Evolutionary conservation across 2,329 filamentous ascomycete species (phyloP).

Genomic region (Colletotrichum endophyticum): DNA sequence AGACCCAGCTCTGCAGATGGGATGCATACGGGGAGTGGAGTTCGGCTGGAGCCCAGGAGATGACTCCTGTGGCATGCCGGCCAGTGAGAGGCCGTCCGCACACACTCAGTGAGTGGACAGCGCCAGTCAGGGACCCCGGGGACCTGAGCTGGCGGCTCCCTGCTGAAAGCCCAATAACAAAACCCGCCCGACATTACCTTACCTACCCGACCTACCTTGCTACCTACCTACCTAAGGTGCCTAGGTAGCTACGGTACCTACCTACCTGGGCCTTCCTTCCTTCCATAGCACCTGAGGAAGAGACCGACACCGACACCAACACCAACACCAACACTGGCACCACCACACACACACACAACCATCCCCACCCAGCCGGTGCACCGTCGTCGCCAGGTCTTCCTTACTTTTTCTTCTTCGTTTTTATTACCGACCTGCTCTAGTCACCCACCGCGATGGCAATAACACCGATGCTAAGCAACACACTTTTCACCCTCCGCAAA

Average conservation of each 20-base stretch:
- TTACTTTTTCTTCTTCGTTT: not conserved
- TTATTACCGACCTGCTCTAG: not conserved
- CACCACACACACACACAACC: not conserved
- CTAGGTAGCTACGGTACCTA: not conserved
- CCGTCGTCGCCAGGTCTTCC: not conserved
- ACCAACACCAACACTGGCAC: not conserved
- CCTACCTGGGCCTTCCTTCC: too few species aligned
- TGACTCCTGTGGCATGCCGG: slow-evolving; percentile 14
- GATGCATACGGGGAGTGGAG: not conserved
- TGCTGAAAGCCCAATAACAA: not conserved
- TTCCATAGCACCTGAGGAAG: too few species aligned
- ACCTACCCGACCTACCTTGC: too few species aligned
- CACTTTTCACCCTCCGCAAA: not conserved
- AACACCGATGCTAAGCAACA: not conserved
- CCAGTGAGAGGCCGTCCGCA: not conserved
- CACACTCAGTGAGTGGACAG: not conserved
- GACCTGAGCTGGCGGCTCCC: slow-evolving; percentile 2
- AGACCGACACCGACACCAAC: too few species aligned
- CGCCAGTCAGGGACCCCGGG: not conserved
- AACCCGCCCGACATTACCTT: not conserved
- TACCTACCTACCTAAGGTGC: too few species aligned
- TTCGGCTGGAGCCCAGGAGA: slow-evolving; percentile 14
- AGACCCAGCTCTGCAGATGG: not conserved
- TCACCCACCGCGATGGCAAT: not conserved
- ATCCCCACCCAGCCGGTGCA: not conserved